Percentiles rank a stretch among this genome's conserved stretches.
Conservation (phyloP, 148 eudicot species). For the Rhododendron vialii region DNA sequence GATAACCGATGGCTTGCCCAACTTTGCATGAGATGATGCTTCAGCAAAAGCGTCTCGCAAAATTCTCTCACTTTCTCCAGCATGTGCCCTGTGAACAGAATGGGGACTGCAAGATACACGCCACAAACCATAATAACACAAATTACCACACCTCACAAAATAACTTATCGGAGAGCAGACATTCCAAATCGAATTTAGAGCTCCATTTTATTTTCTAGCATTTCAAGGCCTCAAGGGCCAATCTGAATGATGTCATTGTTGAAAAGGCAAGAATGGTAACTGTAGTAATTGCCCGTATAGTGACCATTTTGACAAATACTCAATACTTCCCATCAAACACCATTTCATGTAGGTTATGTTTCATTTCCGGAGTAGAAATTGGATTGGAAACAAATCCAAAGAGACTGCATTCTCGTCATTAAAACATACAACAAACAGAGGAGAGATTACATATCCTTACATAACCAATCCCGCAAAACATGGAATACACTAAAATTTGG, state of each 20-base stretch:
- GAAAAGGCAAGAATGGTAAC: not conserved
- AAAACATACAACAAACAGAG: not conserved
- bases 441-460: not conserved
- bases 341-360: not conserved
- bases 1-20: conserved; percentile 80
- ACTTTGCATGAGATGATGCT: conserved; percentile 63
- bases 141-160: not conserved
- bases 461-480: not conserved
- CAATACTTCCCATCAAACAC: not conserved
- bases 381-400: not conserved
- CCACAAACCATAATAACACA: conserved; percentile 6
- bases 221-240: not conserved
- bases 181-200: not conserved
- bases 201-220: not conserved
- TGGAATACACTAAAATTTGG: not conserved
- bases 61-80: conserved; percentile 88
- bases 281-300: not conserved
- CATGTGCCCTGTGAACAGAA: conserved; percentile 77
- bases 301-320: not conserved
- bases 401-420: not conserved
- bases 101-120: conserved; percentile 68
- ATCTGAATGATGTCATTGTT: not conserved
- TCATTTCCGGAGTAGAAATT: not conserved
- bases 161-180: not conserved
- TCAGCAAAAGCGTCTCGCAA: conserved; percentile 84